Base-by-base conservation (phyloP, 2,329 filamentous ascomycete species). In the Cryphonectria carpinicola region DNA sequence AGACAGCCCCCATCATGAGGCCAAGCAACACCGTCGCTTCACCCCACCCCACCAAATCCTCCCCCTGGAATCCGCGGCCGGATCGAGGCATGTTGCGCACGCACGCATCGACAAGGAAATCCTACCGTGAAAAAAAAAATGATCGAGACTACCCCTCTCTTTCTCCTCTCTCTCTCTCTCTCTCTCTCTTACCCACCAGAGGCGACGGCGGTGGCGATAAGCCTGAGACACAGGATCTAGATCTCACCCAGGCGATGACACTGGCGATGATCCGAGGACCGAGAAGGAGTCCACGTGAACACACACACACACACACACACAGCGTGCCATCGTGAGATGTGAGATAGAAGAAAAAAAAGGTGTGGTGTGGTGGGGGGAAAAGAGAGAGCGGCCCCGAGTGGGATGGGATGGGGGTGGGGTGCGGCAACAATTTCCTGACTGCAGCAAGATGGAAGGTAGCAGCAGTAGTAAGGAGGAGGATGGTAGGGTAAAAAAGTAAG, bases 221-320 rank as follows among this genome's bases (percentile, higher is more conserved):
- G 58, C 35, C 56, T 61, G 32, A 61, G 58, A 22, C 58, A 61
- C n/a, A 64, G 61, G 39, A 62, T 62, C 60, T 62, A 62, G 60
- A 62, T 62, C 60, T 62, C 14, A 62, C 35, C 35, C 22, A 14
- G 58, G 10, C 17, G 28, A 60, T 61, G 58, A 61, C 58, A 37
- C 13, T 17, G 5, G 52, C 11, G 52, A 28, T 56, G 52, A 14
- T 56, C 52, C 25, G 52, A 28, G 17, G 43, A 39, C 32, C 32
- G 43, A 46, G 17, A 6, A 28, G n/a, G 46, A 10, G 25, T 32
- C 54, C 54, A 58, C 54, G 54, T 58, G 54, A 13, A 32, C 25
- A 28, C n/a, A 13, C 52, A 28, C 52, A 28, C n/a, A n/a, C 46
- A n/a, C 22, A 28, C n/a, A 54, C 52, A 28, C 25, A 14, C 10